Conservation (phyloP, 2,329 filamentous ascomycete genomes). For the Teratosphaeriaceae sp. region DNA sequence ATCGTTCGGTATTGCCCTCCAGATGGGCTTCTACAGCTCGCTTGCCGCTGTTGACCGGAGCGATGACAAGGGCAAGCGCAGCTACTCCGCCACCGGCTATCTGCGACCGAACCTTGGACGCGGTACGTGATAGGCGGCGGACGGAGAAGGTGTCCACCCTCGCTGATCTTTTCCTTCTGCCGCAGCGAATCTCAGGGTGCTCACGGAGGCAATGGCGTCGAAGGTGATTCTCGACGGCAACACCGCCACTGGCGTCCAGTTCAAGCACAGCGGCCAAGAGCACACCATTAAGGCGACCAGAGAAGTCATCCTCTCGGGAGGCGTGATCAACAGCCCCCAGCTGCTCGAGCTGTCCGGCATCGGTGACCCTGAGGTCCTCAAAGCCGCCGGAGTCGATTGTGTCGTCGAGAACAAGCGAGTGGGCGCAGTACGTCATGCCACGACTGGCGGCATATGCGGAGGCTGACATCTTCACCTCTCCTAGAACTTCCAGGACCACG, state of each 20-base stretch:
- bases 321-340: constrained; percentile 51
- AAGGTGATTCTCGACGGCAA: constrained; percentile 41
- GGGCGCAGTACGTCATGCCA: constrained; percentile 20
- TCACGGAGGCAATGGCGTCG: constrained; percentile 42
- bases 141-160: too few species aligned
- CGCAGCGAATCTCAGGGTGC: constrained; percentile 41
- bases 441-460: background rate
- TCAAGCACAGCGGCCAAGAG: constrained; percentile 32
- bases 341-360: constrained; percentile 57
- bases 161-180: background rate
- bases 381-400: constrained; percentile 36
- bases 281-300: constrained; percentile 30
- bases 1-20: background rate
- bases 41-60: constrained; percentile 21
- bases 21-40: constrained; percentile 23
- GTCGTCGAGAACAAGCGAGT: constrained; percentile 41
- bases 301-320: constrained; percentile 56
- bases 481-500: constrained; percentile 37
- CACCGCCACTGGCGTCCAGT: constrained; percentile 35
- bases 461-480: background rate
- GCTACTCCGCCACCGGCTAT: constrained; percentile 32
- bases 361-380: constrained; percentile 41
- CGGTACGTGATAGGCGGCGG: too few species aligned
- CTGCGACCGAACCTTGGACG: constrained; percentile 28
- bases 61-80: constrained; percentile 28